These are phyloP conservation scores for Thalassiosira sp. DNA, from an alignment of 352 stramenopile genomes.

Conservation along the genomic window DNA sequence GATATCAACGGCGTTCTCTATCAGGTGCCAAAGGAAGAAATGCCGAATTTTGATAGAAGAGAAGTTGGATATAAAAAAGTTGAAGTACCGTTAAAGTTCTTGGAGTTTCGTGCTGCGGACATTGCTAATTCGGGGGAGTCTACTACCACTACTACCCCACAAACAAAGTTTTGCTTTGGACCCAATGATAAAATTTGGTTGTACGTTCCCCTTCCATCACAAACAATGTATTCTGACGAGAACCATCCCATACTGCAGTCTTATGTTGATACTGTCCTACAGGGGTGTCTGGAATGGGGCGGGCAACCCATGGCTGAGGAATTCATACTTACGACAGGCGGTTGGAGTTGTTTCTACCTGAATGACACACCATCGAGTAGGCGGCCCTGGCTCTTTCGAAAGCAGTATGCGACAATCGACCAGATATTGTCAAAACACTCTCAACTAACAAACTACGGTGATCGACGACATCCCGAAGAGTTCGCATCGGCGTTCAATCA, in stretches of 20 bases:
- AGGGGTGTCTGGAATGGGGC: slow-evolving; percentile 74
- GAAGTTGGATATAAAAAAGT: slow-evolving; percentile 68
- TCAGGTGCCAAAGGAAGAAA: slow-evolving; percentile 46
- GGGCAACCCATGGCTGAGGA: slow-evolving; percentile 57
- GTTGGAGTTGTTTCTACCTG: slow-evolving; percentile 67
- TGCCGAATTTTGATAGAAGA: slow-evolving; percentile 63
- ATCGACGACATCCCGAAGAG: slow-evolving; percentile 68
- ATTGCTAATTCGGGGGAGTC: no score
- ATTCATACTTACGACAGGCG: slow-evolving; percentile 61
- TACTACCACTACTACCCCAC: slow-evolving; percentile 9
- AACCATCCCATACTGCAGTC: slow-evolving; percentile 67
- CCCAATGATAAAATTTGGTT: slow-evolving; percentile 53
- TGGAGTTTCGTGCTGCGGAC: slow-evolving; percentile 33
- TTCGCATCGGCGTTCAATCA: slow-evolving; percentile 64
- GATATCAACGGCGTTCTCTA: slow-evolving; percentile 72
- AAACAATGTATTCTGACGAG: slow-evolving; percentile 49
- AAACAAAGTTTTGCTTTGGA: slow-evolving; percentile 20
- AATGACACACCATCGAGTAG: slow-evolving; percentile 69
- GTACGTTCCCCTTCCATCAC: slow-evolving; percentile 48
- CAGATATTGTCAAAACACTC: slow-evolving; percentile 53
- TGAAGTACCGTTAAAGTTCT: slow-evolving; percentile 36
- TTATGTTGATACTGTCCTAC: slow-evolving; percentile 75
- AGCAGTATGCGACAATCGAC: slow-evolving; percentile 71
- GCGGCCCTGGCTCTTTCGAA: slow-evolving; percentile 69
- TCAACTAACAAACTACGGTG: slow-evolving; percentile 53